These are phyloP conservation scores for Hanseniaspora uvarum DNA, from an alignment of 1,139 yeast species.

Conservation along the genomic window DNA sequence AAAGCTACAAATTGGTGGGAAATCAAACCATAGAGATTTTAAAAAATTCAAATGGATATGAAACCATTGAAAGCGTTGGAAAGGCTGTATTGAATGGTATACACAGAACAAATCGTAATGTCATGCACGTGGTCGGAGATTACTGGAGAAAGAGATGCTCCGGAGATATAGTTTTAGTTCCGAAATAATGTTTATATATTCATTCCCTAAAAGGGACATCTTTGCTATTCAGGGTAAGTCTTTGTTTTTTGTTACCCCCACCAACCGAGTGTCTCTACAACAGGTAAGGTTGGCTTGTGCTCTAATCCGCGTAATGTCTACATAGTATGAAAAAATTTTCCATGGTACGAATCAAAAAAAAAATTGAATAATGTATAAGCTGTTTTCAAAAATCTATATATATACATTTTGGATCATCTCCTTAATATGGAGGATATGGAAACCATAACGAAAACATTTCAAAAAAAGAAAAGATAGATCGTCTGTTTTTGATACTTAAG, in stretches of 20 bases:
- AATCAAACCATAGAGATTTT: slow-evolving; percentile 30
- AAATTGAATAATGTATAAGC: no score
- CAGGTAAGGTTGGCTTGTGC: no score
- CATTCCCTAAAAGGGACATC: not conserved
- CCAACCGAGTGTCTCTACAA: no score
- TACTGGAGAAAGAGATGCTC: slow-evolving; percentile 47
- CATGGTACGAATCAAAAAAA: not conserved
- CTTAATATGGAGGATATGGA: no score
- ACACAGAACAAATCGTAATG: slow-evolving; percentile 33
- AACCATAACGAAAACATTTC: no score
- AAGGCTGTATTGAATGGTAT: slow-evolving; percentile 45
- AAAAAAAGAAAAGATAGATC: no score
- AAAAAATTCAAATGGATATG: slow-evolving; percentile 35
- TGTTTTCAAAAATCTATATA: no score
- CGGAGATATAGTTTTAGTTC: slow-evolving; percentile 23
- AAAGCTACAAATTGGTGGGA: slow-evolving; percentile 38
- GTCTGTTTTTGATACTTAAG: no score
- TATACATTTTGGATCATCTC: no score
- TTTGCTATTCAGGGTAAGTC: not conserved
- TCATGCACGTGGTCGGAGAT: slow-evolving; percentile 44
- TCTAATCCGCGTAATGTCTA: no score
- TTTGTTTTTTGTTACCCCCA: no score
- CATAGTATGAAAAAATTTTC: not conserved
- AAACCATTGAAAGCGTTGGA: slow-evolving; percentile 31
- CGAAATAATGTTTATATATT: not conserved